Evolutionary conservation across 2,329 filamentous ascomycete species (phyloP).

Genomic region (Teratosphaeria gauchensis): DNA sequence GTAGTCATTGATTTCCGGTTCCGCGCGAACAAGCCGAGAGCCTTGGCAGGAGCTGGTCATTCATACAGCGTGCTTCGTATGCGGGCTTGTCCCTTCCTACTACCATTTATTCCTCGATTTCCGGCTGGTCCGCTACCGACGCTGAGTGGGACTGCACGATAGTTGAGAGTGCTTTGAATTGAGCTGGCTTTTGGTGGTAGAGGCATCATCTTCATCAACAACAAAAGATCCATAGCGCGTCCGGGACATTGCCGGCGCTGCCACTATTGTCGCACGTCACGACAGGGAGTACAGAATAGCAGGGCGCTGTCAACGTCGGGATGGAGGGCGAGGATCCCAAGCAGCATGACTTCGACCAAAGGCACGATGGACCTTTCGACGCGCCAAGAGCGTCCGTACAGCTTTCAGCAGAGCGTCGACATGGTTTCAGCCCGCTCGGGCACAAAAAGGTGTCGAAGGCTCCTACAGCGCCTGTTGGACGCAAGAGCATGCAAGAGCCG

Average conservation of each 20-base stretch:
- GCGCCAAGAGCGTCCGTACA: slow-evolving; percentile 3
- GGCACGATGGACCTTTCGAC: slow-evolving; percentile 23
- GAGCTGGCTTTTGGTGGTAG: not conserved
- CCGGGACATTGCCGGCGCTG: not conserved
- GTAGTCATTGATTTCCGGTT: not conserved
- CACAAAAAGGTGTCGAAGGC: not conserved
- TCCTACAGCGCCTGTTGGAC: slow-evolving; percentile 1
- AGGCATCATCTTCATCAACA: not conserved
- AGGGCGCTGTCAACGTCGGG: not conserved
- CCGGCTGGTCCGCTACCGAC: slow-evolving; percentile 2
- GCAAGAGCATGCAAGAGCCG: slow-evolving; percentile 5
- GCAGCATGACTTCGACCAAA: slow-evolving; percentile 25
- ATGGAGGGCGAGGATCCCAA: not conserved
- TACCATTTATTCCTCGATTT: not conserved
- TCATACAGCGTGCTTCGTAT: not conserved
- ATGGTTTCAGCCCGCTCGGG: not conserved
- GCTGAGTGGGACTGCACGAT: not conserved
- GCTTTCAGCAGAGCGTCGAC: not conserved
- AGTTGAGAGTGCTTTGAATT: not conserved
- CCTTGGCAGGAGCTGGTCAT: not conserved
- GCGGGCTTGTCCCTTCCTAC: not conserved
- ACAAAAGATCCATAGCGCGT: not conserved
- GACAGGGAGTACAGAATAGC: not conserved
- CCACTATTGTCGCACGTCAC: not conserved
- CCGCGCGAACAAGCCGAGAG: not conserved